Conservation (phyloP, 176 grass and related monocot genomes). For the Eragrostis nindensis region DNA sequence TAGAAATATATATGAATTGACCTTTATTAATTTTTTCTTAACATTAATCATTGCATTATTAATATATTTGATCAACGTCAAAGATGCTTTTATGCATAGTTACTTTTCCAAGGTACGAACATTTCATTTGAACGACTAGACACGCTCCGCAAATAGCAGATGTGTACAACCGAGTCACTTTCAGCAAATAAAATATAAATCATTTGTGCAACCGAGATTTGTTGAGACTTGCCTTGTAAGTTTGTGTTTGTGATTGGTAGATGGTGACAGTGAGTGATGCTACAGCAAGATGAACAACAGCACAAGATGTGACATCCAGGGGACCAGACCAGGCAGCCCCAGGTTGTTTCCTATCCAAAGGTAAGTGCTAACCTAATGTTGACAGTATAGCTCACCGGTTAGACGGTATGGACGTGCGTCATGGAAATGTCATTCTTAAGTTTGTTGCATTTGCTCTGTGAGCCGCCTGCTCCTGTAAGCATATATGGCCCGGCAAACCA, state of each 20-base stretch:
- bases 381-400: neutral
- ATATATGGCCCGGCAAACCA: neutral
- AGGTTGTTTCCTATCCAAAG: constrained; percentile 14
- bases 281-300: constrained; percentile 12
- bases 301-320: constrained; percentile 26
- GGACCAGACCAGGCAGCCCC: constrained; percentile 20
- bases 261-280: constrained; percentile 36
- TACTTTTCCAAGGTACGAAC: neutral
- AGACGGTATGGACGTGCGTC: neutral
- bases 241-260: constrained; percentile 22
- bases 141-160: neutral
- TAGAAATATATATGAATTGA: neutral
- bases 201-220: constrained; percentile 10
- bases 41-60: no score
- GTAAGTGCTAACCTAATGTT: constrained; percentile 14
- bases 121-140: no score
- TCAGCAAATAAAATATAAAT: constrained; percentile 6
- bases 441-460: neutral
- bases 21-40: no score
- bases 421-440: neutral
- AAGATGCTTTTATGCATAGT: neutral
- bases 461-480: neutral
- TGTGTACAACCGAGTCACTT: neutral
- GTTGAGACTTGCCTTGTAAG: constrained; percentile 16
- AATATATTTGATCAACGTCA: neutral